Evolutionary conservation across 805 yeast genomes (phyloP), one percentile per base, ranked within the genome.

Genomic region (Kuraishia borneana): DNA sequence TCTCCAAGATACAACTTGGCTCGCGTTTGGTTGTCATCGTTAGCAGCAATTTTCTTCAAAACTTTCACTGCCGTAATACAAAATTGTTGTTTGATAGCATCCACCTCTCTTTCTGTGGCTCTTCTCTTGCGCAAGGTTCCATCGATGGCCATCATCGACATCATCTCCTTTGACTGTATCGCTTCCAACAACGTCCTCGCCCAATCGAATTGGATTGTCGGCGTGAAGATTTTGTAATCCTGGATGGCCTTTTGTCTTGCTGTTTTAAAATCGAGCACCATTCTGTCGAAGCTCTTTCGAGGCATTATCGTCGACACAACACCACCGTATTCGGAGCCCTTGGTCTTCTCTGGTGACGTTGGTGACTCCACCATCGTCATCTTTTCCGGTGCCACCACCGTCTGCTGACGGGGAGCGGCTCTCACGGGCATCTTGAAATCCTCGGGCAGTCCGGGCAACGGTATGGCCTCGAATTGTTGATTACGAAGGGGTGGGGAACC

Each of bases 1-100:
- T 79, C 69, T 3, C 80, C 92, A 39, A 78, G 52, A 35, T 68
- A 65, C 41, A 70, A 73, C 43, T 72, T 55, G 2, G 87, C 76
- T 22, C 69, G 74, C 6, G 78, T 65, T 21, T 70, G 60, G 36
- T 63, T 58, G n/a, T 68, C 64, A 5, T 65, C 48, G 26, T 51
- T 56, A 16, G 62, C 54, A 5, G 70, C 65, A 12, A 81, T 56
- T 45, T 71, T 73, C 38, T 73, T 76, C 39, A 77, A 53, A 8
- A 76, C 68, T 46, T 76, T 76, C 31, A 72, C 58, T 2, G 83
- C 74, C 30, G 76, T 75, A 26, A 60, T 58, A 6, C 68, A 50
- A 53, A 82, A 78, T 21, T 64, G 65, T 30, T 68, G 73, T 34
- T 73, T 61, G 46, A 75, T 77, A 37, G 66, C 63, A 25, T 58